Base-by-base conservation (phyloP, 78 protist genomes). In the Pigoraptor vietnamica region DNA sequence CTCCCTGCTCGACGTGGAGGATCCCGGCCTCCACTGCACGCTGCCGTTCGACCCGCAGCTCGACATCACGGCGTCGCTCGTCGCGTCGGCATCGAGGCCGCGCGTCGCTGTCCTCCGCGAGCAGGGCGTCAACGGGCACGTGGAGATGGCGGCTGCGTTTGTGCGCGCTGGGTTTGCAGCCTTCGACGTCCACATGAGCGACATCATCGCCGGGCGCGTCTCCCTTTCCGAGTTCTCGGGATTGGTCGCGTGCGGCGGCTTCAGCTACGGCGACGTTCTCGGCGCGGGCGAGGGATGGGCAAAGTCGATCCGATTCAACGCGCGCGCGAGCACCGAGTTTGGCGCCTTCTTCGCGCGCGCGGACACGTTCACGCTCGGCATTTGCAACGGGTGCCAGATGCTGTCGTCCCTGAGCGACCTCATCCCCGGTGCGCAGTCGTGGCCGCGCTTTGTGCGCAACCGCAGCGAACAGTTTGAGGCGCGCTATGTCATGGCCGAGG, bases 371-470 rank as follows among this genome's bases (percentile, higher is more conserved):
- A 89, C 96, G 40, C 96, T 98, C 29, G 99, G 99, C 90, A 95
- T 98, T 23, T 98, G 99, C 94, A 98, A 98, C 92, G 99, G 99
- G 56, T 98, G 99, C 94, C 99, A 98, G 94, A 93, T 98, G 91
- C 82, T 95, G 96, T 39, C 84, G 29, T 0, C 2, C 24, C 48
- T 91, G 90, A 19, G 37, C 33, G 6, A 2, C 95, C 96, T 36
- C 79, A 91, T 1, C 89, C 96, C 29, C 95, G 97, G 38, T 94
- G 98, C 89, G 38, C 67, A 67, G 37, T 89, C 48, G 25, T 96
- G 95, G 94, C 98, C 98, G 40, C 92, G 95, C 87, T 95, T 97
- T 91, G 95, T 93, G 90, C 96, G 94, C 93, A 98, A 98, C 94
- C 40, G 40, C n/a, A 90, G 95, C 0, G 98, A 95, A 23, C 95